phyloP scores from a whole-genome alignment of 495 filamentous ascomycete species.

The Penicillium bovifimosum region DNA sequence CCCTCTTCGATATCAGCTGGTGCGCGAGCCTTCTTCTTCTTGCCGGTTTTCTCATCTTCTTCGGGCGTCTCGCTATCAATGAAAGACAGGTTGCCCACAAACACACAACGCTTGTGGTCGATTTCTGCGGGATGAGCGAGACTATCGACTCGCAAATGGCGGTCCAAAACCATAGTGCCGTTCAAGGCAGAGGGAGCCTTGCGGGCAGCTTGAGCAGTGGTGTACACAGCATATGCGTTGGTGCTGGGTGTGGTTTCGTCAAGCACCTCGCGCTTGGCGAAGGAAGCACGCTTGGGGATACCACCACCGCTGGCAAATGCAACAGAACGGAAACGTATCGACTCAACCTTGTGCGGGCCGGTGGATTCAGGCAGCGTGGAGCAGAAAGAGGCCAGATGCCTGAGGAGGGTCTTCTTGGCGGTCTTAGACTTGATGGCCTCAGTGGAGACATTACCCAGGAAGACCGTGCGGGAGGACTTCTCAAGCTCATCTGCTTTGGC shows the following conservation, averaged over 20 bases:
- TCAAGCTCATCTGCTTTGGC: conserved; percentile 56
- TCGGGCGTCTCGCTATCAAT: conserved; percentile 70
- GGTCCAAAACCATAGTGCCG: conserved; percentile 74
- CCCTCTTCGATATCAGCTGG: conserved; percentile 92
- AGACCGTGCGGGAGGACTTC: conserved; percentile 86
- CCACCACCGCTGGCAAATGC: conserved; percentile 63
- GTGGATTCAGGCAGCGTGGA: conserved; percentile 37
- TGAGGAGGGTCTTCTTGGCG: conserved; percentile 68
- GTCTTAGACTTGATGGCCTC: conserved; percentile 74
- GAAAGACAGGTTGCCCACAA: conserved; percentile 94
- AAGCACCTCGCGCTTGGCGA: conserved; percentile 74
- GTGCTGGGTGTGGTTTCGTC: conserved; percentile 85
- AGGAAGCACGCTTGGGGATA: conserved; percentile 88
- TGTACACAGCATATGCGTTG: conserved; percentile 91
- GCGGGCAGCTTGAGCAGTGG: conserved; percentile 62
- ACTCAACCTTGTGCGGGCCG: conserved; percentile 67
- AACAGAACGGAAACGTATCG: conserved; percentile 87
- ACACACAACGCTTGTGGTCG: conserved; percentile 86
- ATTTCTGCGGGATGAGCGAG: conserved; percentile 79
- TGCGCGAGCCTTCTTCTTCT: conserved; percentile 59
- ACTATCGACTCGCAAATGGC: conserved; percentile 85
- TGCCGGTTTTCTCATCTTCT: conserved; percentile 48
- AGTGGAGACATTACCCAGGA: conserved; percentile 84
- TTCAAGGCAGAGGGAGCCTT: conserved; percentile 75
- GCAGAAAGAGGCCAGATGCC: conserved; percentile 58